phyloP scores from a whole-genome alignment of 306 rosid genomes.

The Corylus avellana region DNA sequence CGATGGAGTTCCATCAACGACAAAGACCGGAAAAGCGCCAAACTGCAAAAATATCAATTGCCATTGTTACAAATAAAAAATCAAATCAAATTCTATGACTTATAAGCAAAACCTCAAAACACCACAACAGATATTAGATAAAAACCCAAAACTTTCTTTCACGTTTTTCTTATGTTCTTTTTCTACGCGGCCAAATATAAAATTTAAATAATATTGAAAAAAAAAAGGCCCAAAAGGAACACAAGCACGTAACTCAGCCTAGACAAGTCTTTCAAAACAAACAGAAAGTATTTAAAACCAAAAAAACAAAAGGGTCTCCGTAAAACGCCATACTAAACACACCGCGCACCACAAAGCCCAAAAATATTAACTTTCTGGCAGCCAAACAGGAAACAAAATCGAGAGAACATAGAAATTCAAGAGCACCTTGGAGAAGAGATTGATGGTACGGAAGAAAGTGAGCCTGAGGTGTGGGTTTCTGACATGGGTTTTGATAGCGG shows the following conservation, averaged over 20 bases:
- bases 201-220: neutral
- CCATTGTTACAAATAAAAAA: too few species aligned
- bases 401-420: neutral
- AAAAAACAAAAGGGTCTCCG: neutral
- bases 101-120: neutral
- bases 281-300: neutral
- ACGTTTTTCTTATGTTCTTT: neutral
- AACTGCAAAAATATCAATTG: constrained; percentile 46
- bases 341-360: neutral
- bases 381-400: constrained; percentile 1
- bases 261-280: neutral
- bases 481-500: constrained; percentile 56
- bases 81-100: neutral
- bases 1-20: constrained; percentile 85
- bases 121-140: neutral
- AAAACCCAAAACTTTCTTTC: neutral
- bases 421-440: constrained; percentile 76
- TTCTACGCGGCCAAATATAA: neutral
- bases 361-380: neutral
- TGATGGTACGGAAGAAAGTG: constrained; percentile 79
- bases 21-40: constrained; percentile 87
- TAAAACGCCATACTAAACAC: neutral
- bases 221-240: neutral
- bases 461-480: constrained; percentile 75
- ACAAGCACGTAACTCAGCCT: neutral